Evolutionary conservation across 2,329 filamentous ascomycete species (phyloP), one percentile per base, ranked within the genome.

Genomic region (Akanthomyces lecanii): DNA sequence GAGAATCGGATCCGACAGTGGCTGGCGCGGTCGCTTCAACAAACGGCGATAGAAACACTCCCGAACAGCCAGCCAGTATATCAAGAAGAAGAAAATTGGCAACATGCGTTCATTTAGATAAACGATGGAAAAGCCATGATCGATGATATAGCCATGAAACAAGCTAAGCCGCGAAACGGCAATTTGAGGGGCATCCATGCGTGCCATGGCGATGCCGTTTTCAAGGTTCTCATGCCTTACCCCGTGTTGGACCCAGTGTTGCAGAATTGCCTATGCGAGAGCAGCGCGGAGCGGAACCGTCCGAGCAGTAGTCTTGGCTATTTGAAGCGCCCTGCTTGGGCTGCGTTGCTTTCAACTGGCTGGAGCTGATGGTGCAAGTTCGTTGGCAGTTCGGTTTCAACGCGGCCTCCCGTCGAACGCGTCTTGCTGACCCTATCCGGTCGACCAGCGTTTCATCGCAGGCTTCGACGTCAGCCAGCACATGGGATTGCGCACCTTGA

Each of bases 161-260:
- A 50, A 45, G 58, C 58, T 59, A 59, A 33, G n/a, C 23, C 56
- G 45, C 58, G 40, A 53, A 53, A 61, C 38, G 38, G 48, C 58
- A 53, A 53, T 53, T 61, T 23, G 58, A 42, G 58, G 47, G 58
- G 36, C 33, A 60, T 51, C 38, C 48, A 61, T 52, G 58, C 47
- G 14, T 30, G 28, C 45, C 5, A 52, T 33, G 28, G 23, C 38
- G 58, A 53, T 44, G 38, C n/a, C 23, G 48, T 61, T 52, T 61
- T 53, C 58, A 53, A 61, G 50, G 58, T 61, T 61, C 58, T 45
- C 14, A 60, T 61, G 58, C 58, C 45, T 48, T 40, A 48, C 57
- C 57, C 57, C 48, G 57, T 61, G 57, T 61, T 61, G 57, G 57
- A 45, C 57, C 57, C 57, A 61, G 57, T 61, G 57, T 61, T 61